phyloP scores from a whole-genome alignment of 2,329 filamentous ascomycete species.

The Penicillium sp. region DNA sequence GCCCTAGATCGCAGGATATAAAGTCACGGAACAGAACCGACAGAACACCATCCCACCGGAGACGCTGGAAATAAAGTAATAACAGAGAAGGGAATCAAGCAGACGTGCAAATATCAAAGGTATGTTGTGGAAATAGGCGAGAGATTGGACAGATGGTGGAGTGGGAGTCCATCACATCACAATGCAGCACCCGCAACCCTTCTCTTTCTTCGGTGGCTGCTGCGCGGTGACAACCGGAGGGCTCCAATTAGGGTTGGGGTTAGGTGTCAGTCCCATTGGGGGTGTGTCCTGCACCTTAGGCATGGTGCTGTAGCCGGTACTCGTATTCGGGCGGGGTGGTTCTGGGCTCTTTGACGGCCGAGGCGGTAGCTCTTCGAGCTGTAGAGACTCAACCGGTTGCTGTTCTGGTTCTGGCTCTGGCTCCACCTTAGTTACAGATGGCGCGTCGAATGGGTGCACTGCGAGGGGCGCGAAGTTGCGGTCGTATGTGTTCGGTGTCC shows the following conservation, averaged over 20 bases:
- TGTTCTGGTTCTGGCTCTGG: slow-evolving; percentile 4
- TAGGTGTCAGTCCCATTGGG: slow-evolving; percentile 35
- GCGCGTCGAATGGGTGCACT: slow-evolving; percentile 38
- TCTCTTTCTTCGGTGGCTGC: slow-evolving; percentile 49
- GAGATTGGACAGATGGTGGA: slow-evolving; percentile 16
- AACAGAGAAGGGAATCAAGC: slow-evolving; percentile 14
- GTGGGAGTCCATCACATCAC: slow-evolving; percentile 60
- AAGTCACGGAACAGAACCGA: slow-evolving; percentile 14
- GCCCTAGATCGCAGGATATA: slow-evolving; percentile 5
- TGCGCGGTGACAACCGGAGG: slow-evolving; percentile 52
- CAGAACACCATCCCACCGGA: slow-evolving; percentile 22
- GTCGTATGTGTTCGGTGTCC: slow-evolving; percentile 80
- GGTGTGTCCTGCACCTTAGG: slow-evolving; percentile 45
- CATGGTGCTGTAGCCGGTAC: slow-evolving; percentile 51
- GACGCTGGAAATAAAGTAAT: slow-evolving; percentile 13
- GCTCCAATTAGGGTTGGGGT: slow-evolving; percentile 40
- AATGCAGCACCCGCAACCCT: slow-evolving; percentile 68
- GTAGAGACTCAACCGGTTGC: slow-evolving; percentile 6
- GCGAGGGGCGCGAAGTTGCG: slow-evolving; percentile 80
- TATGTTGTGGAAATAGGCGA: slow-evolving; percentile 14
- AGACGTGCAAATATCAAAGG: slow-evolving; percentile 15
- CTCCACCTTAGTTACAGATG: slow-evolving; percentile 20
- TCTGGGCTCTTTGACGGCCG: slow-evolving; percentile 36
- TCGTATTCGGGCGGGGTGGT: slow-evolving; percentile 39
- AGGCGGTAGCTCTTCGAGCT: slow-evolving; percentile 13